phyloP scores from a whole-genome alignment of 2,329 filamentous ascomycete species.

The Fusarium sp. region DNA sequence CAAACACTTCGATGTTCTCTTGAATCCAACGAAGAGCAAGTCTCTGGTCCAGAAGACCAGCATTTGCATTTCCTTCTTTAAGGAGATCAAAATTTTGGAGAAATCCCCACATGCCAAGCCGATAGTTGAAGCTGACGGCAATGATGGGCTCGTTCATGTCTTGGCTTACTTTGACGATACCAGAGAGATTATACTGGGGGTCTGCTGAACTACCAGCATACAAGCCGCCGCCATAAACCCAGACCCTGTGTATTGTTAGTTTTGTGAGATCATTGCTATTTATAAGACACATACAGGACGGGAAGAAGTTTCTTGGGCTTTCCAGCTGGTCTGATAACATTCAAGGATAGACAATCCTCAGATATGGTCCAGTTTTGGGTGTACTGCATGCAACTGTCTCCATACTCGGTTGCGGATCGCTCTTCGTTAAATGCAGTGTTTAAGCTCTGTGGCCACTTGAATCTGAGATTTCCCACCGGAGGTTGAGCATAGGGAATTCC shows the following conservation, averaged over 20 bases:
- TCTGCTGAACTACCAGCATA: slow-evolving; percentile 64
- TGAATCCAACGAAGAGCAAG: slow-evolving; percentile 64
- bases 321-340: slow-evolving; percentile 58
- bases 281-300: slow-evolving; percentile 46
- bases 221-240: slow-evolving; percentile 72
- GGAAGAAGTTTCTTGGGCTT: slow-evolving; percentile 53
- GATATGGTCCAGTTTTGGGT: slow-evolving; percentile 58
- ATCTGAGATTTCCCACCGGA: slow-evolving; percentile 54
- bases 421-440: slow-evolving; percentile 54
- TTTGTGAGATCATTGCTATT: rapidly evolving
- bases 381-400: slow-evolving; percentile 63
- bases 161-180: slow-evolving; percentile 63
- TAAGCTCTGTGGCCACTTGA: slow-evolving; percentile 51
- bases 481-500: slow-evolving; percentile 58
- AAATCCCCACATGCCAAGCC: slow-evolving; percentile 67
- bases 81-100: slow-evolving; percentile 61
- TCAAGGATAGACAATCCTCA: slow-evolving; percentile 63
- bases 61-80: slow-evolving; percentile 60
- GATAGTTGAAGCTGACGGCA: slow-evolving; percentile 67
- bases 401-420: slow-evolving; percentile 58
- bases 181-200: slow-evolving; percentile 56
- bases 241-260: slow-evolving; percentile 51
- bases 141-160: slow-evolving; percentile 66
- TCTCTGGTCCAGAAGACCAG: slow-evolving; percentile 65
- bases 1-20: slow-evolving; percentile 67